Base-by-base conservation (phyloP, 1,139 yeast species). In the Hemisphaericaspora xylanilytica region DNA sequence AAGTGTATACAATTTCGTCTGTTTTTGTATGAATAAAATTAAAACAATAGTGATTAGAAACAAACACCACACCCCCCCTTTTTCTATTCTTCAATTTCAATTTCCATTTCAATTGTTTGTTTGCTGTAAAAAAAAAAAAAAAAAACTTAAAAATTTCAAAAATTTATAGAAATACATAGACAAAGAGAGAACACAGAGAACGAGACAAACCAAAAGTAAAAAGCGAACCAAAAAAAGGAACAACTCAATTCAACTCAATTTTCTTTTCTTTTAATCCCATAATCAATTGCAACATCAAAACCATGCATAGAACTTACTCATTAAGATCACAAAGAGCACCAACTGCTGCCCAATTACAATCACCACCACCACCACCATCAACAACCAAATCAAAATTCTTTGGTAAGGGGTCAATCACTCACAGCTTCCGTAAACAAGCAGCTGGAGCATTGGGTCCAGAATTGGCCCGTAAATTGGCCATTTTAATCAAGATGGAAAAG, bases 241-340 rank as follows among this genome's bases (percentile, higher is more conserved):
- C 11, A 21, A 20, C 22, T 8, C 22, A 16, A 30, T 4, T 16
- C 13, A 11, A n/a, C 15, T 24, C 4, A 18, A 14, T 16, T 13
- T 25, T 13, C 18, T 9, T 28, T 20, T 8, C 21, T 20, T 8
- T 20, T 20, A 20, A 20, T 8, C 21, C 21, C 5, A 7, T 10
- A 28, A 4, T 18, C 24, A 17, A 18, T 18, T 18, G 24, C 11
- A 11, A 45, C 24, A 35, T n/a, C n/a, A n/a, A n/a, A n/a, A n/a
- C n/a, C n/a, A 82, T 84, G 90, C 89, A 84, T 72, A 81, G 88
- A 80, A 84, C 94, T 20, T 84, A 84, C 64, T 84, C 92, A 27
- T 72, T 84, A 63, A 82, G 92, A 78, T 77, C 82, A 48, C 67
- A 75, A 48, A 81, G 88, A 68, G 88, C 89, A 37, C 90, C 90